phyloP scores from a whole-genome alignment of 1,284 basidiomycete genomes.

The Tranzscheliella williamsii region DNA sequence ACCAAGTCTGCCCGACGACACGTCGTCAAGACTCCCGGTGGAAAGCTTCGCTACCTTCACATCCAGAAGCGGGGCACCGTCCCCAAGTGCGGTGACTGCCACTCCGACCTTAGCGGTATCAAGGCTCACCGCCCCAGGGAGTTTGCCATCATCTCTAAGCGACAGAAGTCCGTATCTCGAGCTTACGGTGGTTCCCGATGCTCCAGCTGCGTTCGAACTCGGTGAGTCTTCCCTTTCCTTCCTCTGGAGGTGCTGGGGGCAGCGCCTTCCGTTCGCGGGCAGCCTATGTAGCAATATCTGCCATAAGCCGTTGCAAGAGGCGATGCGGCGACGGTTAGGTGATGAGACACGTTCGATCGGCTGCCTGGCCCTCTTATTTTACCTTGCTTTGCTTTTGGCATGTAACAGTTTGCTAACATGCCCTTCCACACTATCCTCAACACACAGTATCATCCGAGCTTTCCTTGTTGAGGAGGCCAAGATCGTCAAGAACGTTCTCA shows the following conservation, averaged over 20 bases:
- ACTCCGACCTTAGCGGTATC: conserved; percentile 52
- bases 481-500: conserved; percentile 99
- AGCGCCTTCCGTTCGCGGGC: no score
- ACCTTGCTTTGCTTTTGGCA: no score
- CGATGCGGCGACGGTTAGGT: no score
- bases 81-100: conserved; percentile 76
- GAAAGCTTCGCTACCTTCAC: conserved; percentile 87
- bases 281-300: no score
- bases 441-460: conserved; percentile 84
- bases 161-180: conserved; percentile 57
- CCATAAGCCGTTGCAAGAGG: no score
- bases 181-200: conserved; percentile 60
- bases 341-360: no score
- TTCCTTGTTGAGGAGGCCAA: conserved; percentile 99
- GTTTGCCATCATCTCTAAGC: conserved; percentile 56
- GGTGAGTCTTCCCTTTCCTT: no score
- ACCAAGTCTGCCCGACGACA: conserved; percentile 94
- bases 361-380: no score
- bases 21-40: conserved; percentile 95
- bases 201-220: conserved; percentile 57
- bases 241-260: no score
- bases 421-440: conserved; percentile 1
- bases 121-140: conserved; percentile 58
- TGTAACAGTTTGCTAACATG: no score
- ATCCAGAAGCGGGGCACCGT: conserved; percentile 81